These are phyloP conservation scores for Thraustochytrium sp. DNA, from an alignment of 352 stramenopile species.

Conservation along the genomic window DNA sequence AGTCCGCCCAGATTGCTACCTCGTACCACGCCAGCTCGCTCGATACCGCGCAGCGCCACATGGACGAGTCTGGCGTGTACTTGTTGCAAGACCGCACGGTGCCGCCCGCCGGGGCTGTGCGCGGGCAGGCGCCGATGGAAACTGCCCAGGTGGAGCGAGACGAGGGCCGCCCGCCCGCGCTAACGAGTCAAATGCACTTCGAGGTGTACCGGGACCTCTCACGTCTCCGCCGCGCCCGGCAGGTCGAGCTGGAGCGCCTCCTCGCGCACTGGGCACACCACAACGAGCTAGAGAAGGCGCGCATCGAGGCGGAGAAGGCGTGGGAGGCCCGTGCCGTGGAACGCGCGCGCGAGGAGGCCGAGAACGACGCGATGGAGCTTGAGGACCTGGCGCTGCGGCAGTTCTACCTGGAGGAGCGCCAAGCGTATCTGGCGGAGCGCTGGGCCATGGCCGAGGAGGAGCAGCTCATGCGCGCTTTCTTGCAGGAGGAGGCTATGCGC, in stretches of 20 bases:
- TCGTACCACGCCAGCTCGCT: background rate
- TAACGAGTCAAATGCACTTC: background rate
- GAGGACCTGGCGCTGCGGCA: slow-evolving; percentile 1
- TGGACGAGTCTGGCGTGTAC: slow-evolving; percentile 24
- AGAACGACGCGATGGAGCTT: slow-evolving; percentile 17
- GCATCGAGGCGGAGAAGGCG: background rate
- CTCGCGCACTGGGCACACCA: slow-evolving; percentile 23
- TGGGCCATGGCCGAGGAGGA: slow-evolving; percentile 41
- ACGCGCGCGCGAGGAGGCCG: slow-evolving; percentile 27
- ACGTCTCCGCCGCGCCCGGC: background rate
- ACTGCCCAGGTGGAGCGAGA: background rate
- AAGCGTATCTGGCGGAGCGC: slow-evolving; percentile 13
- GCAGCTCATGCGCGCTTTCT: background rate
- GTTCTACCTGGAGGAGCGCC: slow-evolving; percentile 25
- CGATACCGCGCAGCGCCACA: background rate
- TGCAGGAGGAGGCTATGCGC: slow-evolving; percentile 3
- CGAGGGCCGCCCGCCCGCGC: background rate
- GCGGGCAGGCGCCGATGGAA: no score
- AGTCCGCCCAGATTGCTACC: background rate
- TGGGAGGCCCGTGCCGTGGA: slow-evolving; percentile 31
- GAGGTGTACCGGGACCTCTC: slow-evolving; percentile 14
- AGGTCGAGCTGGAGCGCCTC: background rate
- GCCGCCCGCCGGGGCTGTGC: no score
- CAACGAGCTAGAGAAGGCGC: slow-evolving; percentile 1
- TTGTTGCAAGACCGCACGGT: no score